Conservation (phyloP, 2,329 filamentous ascomycete species). For the Colletotrichum sp. region DNA sequence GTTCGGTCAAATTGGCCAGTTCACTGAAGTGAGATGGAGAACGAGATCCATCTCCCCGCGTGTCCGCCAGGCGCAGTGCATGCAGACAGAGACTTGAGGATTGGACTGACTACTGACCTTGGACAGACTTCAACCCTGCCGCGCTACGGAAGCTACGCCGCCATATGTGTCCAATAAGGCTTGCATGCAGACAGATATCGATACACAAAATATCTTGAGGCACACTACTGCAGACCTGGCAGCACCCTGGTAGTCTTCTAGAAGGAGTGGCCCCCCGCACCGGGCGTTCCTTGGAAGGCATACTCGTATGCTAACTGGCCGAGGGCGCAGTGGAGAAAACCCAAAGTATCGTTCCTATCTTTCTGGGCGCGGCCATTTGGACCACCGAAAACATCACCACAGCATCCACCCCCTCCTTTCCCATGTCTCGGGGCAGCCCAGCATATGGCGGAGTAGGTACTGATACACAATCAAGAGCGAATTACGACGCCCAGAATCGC, state of each 20-base stretch:
- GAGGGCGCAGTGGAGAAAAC: not conserved
- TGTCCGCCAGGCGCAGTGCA: not conserved
- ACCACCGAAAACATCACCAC: conserved; percentile 8
- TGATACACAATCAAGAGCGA: not conserved
- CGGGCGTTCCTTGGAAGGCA: not conserved
- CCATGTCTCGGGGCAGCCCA: conserved; percentile 8
- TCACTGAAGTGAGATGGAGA: not conserved
- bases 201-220: not conserved
- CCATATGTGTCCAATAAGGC: not conserved
- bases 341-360: conserved; percentile 8
- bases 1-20: not conserved
- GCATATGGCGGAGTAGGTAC: not conserved
- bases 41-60: not conserved
- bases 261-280: conserved; percentile 14
- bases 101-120: not conserved
- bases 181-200: not conserved
- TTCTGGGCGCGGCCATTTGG: not conserved
- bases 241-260: conserved; percentile 15
- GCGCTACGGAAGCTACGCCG: not conserved
- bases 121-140: not conserved
- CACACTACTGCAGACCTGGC: not conserved
- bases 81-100: not conserved
- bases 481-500: conserved; percentile 5
- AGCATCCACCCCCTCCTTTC: not conserved
- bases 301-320: not conserved